These are phyloP conservation scores for Phyllosticta citribraziliensis DNA, from an alignment of 2,329 filamentous ascomycete species.

Conservation along the genomic window DNA sequence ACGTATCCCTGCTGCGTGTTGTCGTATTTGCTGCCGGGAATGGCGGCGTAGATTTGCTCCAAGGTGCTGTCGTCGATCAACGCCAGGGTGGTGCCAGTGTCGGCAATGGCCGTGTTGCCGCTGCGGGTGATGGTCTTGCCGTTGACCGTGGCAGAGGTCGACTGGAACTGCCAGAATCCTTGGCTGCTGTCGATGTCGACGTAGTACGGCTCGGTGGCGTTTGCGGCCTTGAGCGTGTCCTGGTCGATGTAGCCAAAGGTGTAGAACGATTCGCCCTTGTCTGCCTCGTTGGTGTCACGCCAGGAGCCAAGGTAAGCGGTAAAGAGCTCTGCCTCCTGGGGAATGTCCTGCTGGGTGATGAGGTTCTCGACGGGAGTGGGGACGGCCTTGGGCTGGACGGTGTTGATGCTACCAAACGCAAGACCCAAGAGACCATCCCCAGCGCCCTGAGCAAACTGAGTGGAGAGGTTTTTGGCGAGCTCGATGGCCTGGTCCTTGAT, in stretches of 20 bases:
- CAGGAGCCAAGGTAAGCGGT: constrained; percentile 53
- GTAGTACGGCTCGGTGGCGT: constrained; percentile 48
- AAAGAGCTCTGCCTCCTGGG: constrained; percentile 47
- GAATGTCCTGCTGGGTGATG: constrained; percentile 49
- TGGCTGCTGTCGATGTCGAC: constrained; percentile 51
- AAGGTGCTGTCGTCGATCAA: constrained; percentile 54
- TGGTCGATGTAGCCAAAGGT: constrained; percentile 65
- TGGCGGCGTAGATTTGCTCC: constrained; percentile 53
- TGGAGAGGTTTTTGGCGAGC: constrained; percentile 50
- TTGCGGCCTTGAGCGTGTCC: constrained; percentile 45
- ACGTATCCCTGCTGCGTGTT: constrained; percentile 50
- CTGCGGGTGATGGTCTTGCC: constrained; percentile 41
- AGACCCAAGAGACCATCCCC: constrained; percentile 60
- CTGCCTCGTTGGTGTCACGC: constrained; percentile 37
- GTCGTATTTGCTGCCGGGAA: constrained; percentile 48
- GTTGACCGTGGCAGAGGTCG: constrained; percentile 47
- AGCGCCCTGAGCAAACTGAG: constrained; percentile 45
- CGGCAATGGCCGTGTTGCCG: constrained; percentile 57
- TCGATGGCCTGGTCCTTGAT: constrained; percentile 56
- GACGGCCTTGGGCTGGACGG: constrained; percentile 45
- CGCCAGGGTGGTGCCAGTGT: constrained; percentile 61
- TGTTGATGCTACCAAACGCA: constrained; percentile 56
- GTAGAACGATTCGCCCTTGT: constrained; percentile 50
- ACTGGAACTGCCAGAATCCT: constrained; percentile 61
- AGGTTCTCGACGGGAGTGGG: constrained; percentile 60